Base-by-base conservation (phyloP, 2,329 filamentous ascomycete species). In the Domatiomyces globalis region DNA sequence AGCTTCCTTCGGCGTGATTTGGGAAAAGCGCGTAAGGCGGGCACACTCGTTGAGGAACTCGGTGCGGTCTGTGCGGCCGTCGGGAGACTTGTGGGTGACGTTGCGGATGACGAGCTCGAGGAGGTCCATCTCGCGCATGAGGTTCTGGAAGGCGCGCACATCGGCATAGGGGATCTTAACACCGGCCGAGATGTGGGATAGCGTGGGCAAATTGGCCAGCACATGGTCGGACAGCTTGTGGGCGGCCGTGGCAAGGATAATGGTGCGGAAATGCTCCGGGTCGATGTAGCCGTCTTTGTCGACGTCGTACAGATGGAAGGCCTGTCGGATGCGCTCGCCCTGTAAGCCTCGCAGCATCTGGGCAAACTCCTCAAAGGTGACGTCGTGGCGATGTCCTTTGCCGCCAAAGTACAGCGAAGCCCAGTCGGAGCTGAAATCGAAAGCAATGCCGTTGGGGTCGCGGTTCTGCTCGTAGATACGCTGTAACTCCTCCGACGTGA, bases 211-310 rank as follows among this genome's bases (percentile, higher is more conserved):
- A 69, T 96, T 90, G 60, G 89, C 82, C 48, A 98, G 77, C 43
- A 98, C 75, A 68, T 98, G 89, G 69, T 98, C 92, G 0, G 90
- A 96, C 56, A 98, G 81, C 79, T 98, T 98, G 75, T 98, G 92
- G 63, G 80, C 83, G 15, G 89, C 82, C 1, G 89, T 96, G 71
- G 95, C 87, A 54, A 85, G 76, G 64, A 98, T 95, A 71, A 98
- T 98, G 69, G 85, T 84, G 75, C 94, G 87, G 69, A 98, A 98
- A 60, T 98, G 85, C 58, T 94, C 85, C 0, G 92, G 88, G 67
- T 94, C 84, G 61, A 98, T 96, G 73, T 87, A 96, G 51, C 92
- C 92, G 65, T 95, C 89, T 49, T 83, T 84, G 63, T 95, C 85
- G 69, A 81, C 86, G 71, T 98, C 92, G 58, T 95, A 89, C 55